Evolutionary conservation across 305 asterid genomes (phyloP).

Genomic region (Fraxinus nigra): DNA sequence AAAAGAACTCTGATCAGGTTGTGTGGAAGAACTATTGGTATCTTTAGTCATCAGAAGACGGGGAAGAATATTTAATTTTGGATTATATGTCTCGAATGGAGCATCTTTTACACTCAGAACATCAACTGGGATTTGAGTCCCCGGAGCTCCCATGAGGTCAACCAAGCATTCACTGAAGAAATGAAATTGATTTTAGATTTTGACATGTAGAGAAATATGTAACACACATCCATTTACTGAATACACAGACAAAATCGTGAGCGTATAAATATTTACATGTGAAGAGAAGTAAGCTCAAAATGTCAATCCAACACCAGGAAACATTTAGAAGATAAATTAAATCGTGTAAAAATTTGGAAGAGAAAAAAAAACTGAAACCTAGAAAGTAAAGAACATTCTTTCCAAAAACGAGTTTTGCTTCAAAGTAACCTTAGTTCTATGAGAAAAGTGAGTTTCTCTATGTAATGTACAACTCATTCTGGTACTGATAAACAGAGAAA

Average conservation of each 20-base stretch:
- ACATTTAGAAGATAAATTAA: neutral
- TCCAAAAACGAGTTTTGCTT: neutral
- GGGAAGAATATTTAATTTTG: conserved; percentile 54
- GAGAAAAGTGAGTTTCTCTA: neutral
- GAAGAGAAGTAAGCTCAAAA: neutral
- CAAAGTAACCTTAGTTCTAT: neutral
- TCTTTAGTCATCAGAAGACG: conserved; percentile 37
- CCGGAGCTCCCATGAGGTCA: conserved; percentile 99
- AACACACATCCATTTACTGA: neutral
- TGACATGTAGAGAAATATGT: conserved; percentile 20
- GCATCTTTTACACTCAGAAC: conserved; percentile 67
- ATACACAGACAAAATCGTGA: neutral
- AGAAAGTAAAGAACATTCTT: neutral
- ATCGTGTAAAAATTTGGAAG: neutral
- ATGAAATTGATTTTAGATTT: conserved; percentile 37
- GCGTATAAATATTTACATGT: neutral
- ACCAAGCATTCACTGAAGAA: conserved; percentile 88
- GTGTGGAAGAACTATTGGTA: conserved; percentile 35
- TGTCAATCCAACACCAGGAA: neutral
- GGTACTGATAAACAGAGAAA: neutral
- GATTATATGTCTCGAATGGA: conserved; percentile 50
- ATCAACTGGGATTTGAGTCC: conserved; percentile 91
- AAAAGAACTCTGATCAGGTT: conserved; percentile 38
- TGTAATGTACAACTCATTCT: neutral
- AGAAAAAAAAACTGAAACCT: neutral